These are phyloP conservation scores for Entomortierella chlamydospora DNA, from an alignment of 192 early-diverging fungal species.

Conservation along the genomic window DNA sequence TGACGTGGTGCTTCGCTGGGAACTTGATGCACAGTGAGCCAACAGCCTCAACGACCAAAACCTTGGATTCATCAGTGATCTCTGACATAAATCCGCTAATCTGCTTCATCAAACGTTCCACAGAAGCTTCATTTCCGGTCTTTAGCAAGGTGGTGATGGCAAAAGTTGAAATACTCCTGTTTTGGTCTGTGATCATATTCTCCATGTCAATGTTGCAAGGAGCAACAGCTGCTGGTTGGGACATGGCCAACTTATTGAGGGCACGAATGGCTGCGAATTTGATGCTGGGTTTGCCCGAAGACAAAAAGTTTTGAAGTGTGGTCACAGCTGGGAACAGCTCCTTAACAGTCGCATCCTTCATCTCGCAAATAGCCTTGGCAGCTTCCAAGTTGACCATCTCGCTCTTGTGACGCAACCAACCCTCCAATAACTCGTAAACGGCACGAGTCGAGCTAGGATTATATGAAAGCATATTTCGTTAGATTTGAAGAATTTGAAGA, in stretches of 20 bases:
- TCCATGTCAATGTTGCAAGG: conserved; percentile 99
- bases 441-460: conserved; percentile 62
- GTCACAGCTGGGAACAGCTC: conserved; percentile 94
- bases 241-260: conserved; percentile 91
- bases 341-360: conserved; percentile 83
- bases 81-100: conserved; percentile 98
- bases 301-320: conserved; percentile 92
- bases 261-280: conserved; percentile 98
- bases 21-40: conserved; percentile 97
- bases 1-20: conserved; percentile 92
- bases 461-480: background rate
- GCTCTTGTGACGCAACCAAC: conserved; percentile 92
- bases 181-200: conserved; percentile 94
- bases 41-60: conserved; percentile 98
- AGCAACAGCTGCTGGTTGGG: conserved; percentile 89
- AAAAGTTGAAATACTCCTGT: conserved; percentile 97
- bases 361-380: conserved; percentile 94
- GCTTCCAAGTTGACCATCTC: conserved; percentile 99
- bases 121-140: conserved; percentile 98
- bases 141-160: conserved; percentile 98
- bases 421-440: conserved; percentile 90
- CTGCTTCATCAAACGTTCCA: conserved; percentile 99
- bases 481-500: background rate
- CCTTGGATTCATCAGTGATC: conserved; percentile 99
- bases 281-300: conserved; percentile 91